These are phyloP conservation scores for Chlorociboria aeruginascens DNA, from an alignment of 495 filamentous ascomycete species.

Conservation along the genomic window DNA sequence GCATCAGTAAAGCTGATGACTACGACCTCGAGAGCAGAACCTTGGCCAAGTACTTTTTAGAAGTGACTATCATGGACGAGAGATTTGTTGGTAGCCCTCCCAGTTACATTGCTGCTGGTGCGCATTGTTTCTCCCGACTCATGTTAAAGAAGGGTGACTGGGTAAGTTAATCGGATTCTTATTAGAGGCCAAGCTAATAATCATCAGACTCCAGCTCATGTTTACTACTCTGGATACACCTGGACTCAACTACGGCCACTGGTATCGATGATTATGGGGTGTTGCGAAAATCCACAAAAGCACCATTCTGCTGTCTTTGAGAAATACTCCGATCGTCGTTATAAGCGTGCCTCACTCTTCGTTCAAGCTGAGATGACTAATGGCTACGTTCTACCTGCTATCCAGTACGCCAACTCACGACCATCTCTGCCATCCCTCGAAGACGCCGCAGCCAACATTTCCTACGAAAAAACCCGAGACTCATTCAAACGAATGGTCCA, in stretches of 20 bases:
- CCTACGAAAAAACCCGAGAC: slow-evolving; percentile 15
- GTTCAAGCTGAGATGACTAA: slow-evolving; percentile 60
- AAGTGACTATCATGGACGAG: slow-evolving; percentile 96
- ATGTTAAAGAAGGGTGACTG: slow-evolving; percentile 84
- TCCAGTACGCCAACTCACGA: slow-evolving; percentile 1
- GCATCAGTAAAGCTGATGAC: slow-evolving; percentile 97
- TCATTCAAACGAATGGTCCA: slow-evolving; percentile 24
- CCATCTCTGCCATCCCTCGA: slow-evolving; percentile 13
- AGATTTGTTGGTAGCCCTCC: slow-evolving; percentile 84
- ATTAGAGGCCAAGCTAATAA: slow-evolving; percentile 3
- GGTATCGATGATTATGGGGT: slow-evolving; percentile 66
- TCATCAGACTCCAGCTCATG: slow-evolving; percentile 61
- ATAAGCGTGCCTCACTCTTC: slow-evolving; percentile 68
- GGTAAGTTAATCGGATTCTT: slow-evolving; percentile 50
- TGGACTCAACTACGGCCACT: slow-evolving; percentile 70
- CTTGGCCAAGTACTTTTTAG: slow-evolving; percentile 94
- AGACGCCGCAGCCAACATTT: slow-evolving; percentile 9
- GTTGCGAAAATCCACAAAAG: slow-evolving; percentile 66
- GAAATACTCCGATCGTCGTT: slow-evolving; percentile 77
- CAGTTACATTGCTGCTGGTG: slow-evolving; percentile 82
- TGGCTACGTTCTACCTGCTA: slow-evolving; percentile 31
- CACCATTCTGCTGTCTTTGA: slow-evolving; percentile 84
- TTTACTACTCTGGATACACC: slow-evolving; percentile 88
- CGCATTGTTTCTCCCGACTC: slow-evolving; percentile 83
- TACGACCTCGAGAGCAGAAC: slow-evolving; percentile 94